These are phyloP conservation scores for Ciborinia camelliae DNA, from an alignment of 2,329 filamentous ascomycete genomes.

Conservation along the genomic window DNA sequence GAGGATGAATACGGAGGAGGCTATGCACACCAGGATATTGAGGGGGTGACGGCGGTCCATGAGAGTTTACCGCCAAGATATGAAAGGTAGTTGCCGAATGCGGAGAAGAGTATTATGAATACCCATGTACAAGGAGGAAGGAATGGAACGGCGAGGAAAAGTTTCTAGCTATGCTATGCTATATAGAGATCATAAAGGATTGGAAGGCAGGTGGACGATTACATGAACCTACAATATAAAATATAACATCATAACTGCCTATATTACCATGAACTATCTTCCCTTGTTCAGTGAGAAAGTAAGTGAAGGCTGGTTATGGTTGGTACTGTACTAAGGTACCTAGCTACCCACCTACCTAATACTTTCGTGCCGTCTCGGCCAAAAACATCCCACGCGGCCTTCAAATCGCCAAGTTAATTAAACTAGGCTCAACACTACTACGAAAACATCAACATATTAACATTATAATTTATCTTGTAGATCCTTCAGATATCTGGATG, in stretches of 20 bases:
- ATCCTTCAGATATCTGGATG: too few species aligned
- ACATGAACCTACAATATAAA: background rate
- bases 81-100: conserved; percentile 26
- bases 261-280: background rate
- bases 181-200: background rate
- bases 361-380: too few species aligned
- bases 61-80: conserved; percentile 36
- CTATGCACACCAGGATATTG: conserved; percentile 24
- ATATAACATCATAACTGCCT: background rate
- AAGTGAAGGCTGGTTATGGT: too few species aligned
- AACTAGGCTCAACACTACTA: too few species aligned
- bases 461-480: too few species aligned
- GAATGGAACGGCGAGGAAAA: background rate
- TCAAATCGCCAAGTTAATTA: too few species aligned
- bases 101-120: background rate
- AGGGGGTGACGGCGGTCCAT: conserved; percentile 17
- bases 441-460: too few species aligned
- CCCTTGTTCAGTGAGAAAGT: too few species aligned
- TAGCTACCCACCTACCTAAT: background rate
- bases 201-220: background rate
- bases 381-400: too few species aligned
- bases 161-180: background rate
- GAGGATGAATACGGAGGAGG: conserved; percentile 48
- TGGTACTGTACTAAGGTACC: background rate
- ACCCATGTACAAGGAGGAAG: background rate